Base-by-base conservation (phyloP, 2,329 filamentous ascomycete species). In the Talaromyces sp. region DNA sequence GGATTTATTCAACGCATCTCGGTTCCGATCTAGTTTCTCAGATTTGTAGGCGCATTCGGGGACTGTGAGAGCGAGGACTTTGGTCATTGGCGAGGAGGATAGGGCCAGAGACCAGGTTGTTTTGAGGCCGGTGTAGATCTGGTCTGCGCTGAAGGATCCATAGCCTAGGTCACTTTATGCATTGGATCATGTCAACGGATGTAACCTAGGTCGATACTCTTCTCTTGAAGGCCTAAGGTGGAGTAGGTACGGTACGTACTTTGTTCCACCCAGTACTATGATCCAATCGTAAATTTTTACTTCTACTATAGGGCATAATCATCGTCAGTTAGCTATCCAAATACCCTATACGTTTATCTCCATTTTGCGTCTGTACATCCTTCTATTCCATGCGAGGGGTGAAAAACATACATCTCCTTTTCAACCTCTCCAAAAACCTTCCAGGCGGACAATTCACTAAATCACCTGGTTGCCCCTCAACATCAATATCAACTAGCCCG, bases 221-320 rank as follows among this genome's bases (percentile, higher is more conserved):
- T 10, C 2, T 9, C 41, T 9, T 6, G n/a, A 19, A n/a, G 8
- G 2, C 19, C 3, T 9, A 7, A 9, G 41, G 19, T 19, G 61
- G 24, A 11, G 41, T 11, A 13, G 35, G 19, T 10, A 35, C 7
- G 5, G 11, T 24, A 57, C 67, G 16, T 52, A 73, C 71, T 90
- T 90, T 58, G 87, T 89, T 2, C 87, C 88, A 9, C 86, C 87
- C 2, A 90, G 81, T 4, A 89, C 75, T 37, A 90, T 82, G 14
- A 85, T 82, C 86, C 87, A 90, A 78, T 89, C 85, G 68, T 79
- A 87, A n/a, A 24, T 33, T 10, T 69, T 59, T 16, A 47, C 57
- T 2, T 66, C 68, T 65, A 64, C 63, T 71, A 41, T 43, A 33
- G 11, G 24, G 31, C 31, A 37, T n/a, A 27, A 10, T 16, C 8